Conservation (phyloP, 2,329 filamentous ascomycete species). For the Dryadomyces quercus-mongolicae region DNA sequence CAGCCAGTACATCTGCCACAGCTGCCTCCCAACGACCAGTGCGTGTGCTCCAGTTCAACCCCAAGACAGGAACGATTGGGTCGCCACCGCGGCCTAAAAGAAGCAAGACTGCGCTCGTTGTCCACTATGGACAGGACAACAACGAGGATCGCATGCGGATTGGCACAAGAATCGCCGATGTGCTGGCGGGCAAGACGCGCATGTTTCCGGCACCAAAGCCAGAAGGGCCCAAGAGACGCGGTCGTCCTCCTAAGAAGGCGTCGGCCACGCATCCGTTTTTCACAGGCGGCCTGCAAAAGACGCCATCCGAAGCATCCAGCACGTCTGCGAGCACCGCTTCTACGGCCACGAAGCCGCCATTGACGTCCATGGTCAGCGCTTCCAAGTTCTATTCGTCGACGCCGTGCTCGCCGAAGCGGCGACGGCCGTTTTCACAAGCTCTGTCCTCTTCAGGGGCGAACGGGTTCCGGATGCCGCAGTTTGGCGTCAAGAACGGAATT, state of each 20-base stretch:
- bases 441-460: constrained; percentile 15
- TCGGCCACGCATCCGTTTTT: constrained; percentile 51
- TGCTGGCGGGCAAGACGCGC: not conserved
- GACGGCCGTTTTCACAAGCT: constrained; percentile 14
- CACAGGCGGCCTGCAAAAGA: constrained; percentile 34
- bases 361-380: constrained; percentile 14
- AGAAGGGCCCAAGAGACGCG: not conserved
- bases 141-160: constrained; percentile 2
- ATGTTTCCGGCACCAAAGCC: not conserved
- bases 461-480: constrained; percentile 21
- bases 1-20: not conserved
- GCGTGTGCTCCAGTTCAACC: constrained; percentile 39
- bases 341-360: constrained; percentile 13
- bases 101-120: not conserved
- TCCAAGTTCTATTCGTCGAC: constrained; percentile 38
- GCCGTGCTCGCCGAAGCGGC: constrained; percentile 37
- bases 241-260: constrained; percentile 10
- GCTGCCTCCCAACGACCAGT: not conserved
- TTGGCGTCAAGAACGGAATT: constrained; percentile 30
- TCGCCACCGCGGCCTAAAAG: constrained; percentile 38
- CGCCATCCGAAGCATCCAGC: not conserved
- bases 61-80: constrained; percentile 48
- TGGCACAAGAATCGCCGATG: constrained; percentile 2
- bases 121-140: constrained; percentile 6
- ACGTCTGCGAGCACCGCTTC: constrained; percentile 12